Percentiles rank a stretch among this genome's conserved stretches.
Evolutionary conservation across 305 asterid genomes (phyloP).

Genomic region (Fraxinus ornus): DNA sequence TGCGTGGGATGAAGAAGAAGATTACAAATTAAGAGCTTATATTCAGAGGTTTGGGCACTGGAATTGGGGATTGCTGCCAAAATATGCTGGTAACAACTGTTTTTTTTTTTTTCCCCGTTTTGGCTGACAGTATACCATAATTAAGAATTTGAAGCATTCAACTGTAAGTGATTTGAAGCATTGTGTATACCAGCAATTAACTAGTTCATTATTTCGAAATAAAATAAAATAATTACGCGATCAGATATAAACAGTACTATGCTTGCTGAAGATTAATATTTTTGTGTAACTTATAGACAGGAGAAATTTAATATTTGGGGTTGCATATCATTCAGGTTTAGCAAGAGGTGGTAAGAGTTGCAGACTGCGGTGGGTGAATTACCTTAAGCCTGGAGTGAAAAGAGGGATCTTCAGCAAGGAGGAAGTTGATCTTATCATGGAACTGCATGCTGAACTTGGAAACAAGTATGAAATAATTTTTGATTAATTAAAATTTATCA

Average conservation of each 20-base stretch:
- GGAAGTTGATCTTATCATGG: constrained; percentile 27
- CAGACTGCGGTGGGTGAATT: background rate
- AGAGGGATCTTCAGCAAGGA: constrained; percentile 25
- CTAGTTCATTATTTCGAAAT: background rate
- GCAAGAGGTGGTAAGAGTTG: constrained; percentile 24
- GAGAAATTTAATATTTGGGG: background rate
- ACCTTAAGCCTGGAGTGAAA: background rate
- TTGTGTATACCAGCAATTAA: background rate
- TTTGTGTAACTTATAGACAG: background rate
- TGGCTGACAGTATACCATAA: background rate
- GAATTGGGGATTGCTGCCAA: constrained; percentile 6
- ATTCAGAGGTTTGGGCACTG: constrained; percentile 13
- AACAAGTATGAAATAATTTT: constrained; percentile 27
- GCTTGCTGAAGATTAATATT: background rate
- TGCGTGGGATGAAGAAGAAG: constrained; percentile 24
- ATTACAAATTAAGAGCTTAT: constrained; percentile 20
- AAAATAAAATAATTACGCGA: background rate
- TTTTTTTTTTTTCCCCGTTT: background rate
- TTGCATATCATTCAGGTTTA: constrained; percentile 23
- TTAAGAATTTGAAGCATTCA: too few species aligned
- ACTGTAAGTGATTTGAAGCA: background rate
- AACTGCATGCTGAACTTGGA: constrained; percentile 1
- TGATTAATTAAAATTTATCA: background rate
- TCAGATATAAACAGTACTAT: background rate
- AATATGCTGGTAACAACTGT: constrained; percentile 10